Evolutionary conservation across 345 rosid species (phyloP).

Genomic region (Ceriops zippeliana): DNA sequence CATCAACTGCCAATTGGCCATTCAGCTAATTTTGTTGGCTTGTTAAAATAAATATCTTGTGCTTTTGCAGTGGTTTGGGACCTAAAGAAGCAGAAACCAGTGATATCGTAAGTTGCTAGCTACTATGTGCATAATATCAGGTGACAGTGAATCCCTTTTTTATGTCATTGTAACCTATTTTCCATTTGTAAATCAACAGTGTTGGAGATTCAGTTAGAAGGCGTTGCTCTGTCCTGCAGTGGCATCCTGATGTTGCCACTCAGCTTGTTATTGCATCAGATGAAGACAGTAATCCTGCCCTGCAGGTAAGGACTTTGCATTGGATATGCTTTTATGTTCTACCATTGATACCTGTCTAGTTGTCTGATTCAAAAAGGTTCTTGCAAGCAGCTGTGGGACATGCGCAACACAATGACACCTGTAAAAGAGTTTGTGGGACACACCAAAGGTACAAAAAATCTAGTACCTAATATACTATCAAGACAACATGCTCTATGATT

Average conservation of each 20-base stretch:
- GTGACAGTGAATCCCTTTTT: not conserved
- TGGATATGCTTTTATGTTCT: not conserved
- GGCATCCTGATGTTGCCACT: constrained; percentile 98
- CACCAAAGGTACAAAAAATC: constrained; percentile 60
- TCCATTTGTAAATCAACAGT: constrained; percentile 41
- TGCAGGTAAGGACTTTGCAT: constrained; percentile 53
- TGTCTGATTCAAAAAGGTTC: constrained; percentile 8
- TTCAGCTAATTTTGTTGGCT: constrained; percentile 3
- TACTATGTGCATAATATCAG: not conserved
- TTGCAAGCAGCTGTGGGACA: constrained; percentile 89
- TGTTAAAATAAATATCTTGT: constrained; percentile 13
- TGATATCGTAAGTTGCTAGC: constrained; percentile 64
- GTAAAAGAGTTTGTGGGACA: constrained; percentile 89
- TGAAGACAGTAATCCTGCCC: constrained; percentile 78
- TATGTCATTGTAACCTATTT: constrained; percentile 14
- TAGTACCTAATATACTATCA: not conserved
- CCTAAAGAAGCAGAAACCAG: constrained; percentile 92
- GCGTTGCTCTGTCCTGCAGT: constrained; percentile 98
- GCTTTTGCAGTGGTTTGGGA: constrained; percentile 83
- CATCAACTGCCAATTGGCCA: not conserved
- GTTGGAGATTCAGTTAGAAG: constrained; percentile 86
- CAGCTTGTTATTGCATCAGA: constrained; percentile 98
- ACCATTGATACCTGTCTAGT: not conserved
- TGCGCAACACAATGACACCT: constrained; percentile 88
- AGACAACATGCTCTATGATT: not conserved